These are phyloP conservation scores for Neocucurbitaria cava DNA, from an alignment of 2,329 filamentous ascomycete species.

Conservation along the genomic window DNA sequence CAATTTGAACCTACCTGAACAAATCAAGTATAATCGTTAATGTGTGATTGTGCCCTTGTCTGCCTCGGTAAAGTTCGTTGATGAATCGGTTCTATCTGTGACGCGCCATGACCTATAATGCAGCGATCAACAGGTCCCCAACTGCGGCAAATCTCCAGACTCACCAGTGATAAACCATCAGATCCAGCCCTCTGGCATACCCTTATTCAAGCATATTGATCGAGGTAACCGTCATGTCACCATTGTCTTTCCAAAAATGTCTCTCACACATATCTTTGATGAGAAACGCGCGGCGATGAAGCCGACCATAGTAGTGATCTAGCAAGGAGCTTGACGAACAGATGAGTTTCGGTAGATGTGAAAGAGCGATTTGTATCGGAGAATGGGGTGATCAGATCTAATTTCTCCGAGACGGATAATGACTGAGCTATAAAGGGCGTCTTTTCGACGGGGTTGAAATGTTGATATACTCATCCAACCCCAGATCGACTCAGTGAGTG, in stretches of 20 bases:
- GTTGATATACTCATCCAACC: conserved; percentile 5
- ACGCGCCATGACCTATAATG: conserved; percentile 16
- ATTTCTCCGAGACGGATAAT: neutral
- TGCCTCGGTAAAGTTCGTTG: neutral
- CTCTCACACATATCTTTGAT: conserved; percentile 1
- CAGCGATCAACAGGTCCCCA: conserved; percentile 13
- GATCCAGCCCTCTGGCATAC: conserved; percentile 1
- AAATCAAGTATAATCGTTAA: neutral
- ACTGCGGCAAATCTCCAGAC: neutral
- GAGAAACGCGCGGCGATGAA: conserved; percentile 15
- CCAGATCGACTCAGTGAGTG: neutral
- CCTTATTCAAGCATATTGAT: conserved; percentile 1
- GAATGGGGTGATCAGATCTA: neutral
- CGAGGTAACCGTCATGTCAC: neutral
- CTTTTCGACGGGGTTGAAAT: neutral
- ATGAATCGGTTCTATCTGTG: conserved; percentile 17
- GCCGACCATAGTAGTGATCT: neutral
- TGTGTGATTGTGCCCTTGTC: neutral
- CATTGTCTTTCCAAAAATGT: neutral
- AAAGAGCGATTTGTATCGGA: neutral
- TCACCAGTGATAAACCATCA: neutral
- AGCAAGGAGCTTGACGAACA: neutral
- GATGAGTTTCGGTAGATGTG: neutral
- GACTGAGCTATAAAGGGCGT: neutral
- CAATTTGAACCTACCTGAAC: neutral